Base-by-base conservation (phyloP, 345 rosid species). In the Leavenworthia alabamica region DNA sequence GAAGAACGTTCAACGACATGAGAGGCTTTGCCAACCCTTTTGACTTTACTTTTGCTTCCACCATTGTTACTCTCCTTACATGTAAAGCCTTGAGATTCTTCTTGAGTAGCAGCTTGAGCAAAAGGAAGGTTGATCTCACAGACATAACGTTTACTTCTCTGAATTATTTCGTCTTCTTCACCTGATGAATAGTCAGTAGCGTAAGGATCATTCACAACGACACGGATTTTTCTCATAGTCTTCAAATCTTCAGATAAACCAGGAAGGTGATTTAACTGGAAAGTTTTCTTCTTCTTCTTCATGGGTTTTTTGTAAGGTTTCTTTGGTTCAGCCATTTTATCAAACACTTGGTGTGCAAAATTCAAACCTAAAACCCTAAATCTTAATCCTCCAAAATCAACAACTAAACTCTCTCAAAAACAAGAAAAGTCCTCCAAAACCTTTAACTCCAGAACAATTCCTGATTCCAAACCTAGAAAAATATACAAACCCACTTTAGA, bases 121-220 rank as follows among this genome's bases (percentile, higher is more conserved):
- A 61, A 48, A 23, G 96, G 92, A 6, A 82, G 66, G 27, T 31
- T 48, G 28, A 94, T 80, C 64, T 85, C 97, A 6, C 71, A 73
- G 29, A 90, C 78, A 17, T 88, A 71, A 23, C 88, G 78, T 62
- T 82, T 89, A 14, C 44, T 67, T 14, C 28, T 26, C 46, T 64
- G 27, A 19, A n/a, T 79, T 0, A 72, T 66, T 58, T 90, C 97
- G 46, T 90, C 99, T 27, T 94, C 99, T 15, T 87, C 99, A 27
- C 87, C 72, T 0, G 97, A 87, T 53, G 88, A 88, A 7, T 83
- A 72, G 57, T 94, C 99, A 3, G 99, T 94, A 6, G 95, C 96
- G 31, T 87, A 81, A n/a, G 99, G 96, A 73, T 94, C 99, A 12
- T 68, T 66, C 9, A 77, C 86, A 62, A 82, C 77, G 5, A 94